Evolutionary conservation across 345 rosid genomes (phyloP).

Genomic region (Streptanthus diversifolius): DNA sequence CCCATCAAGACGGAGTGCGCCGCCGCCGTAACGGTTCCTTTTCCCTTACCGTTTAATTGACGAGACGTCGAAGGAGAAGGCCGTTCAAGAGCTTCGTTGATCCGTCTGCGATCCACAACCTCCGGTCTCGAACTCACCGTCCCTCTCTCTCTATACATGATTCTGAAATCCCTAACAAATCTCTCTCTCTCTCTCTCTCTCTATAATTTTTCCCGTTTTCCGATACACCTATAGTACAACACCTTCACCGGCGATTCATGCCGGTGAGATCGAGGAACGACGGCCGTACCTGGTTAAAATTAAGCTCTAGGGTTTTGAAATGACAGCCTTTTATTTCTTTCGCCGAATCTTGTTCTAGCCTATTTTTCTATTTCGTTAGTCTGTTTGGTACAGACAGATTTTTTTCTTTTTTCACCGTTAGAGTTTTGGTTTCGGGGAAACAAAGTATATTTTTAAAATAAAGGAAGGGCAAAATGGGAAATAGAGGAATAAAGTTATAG

Average conservation of each 20-base stretch:
- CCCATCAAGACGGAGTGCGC: conserved; percentile 39
- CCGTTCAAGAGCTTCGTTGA: conserved; percentile 70
- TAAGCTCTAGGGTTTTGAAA: conserved; percentile 33
- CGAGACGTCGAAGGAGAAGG: conserved; percentile 79
- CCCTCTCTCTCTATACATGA: conserved; percentile 44
- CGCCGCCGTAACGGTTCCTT: conserved; percentile 27
- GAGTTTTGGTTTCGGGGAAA: too few species aligned
- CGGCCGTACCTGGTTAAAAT: neutral
- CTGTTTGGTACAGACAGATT: neutral
- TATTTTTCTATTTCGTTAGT: conserved; percentile 1
- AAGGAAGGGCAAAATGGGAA: conserved; percentile 30
- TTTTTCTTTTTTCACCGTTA: conserved; percentile 10
- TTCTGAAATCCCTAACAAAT: neutral
- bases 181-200: neutral
- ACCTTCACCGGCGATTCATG: conserved; percentile 17
- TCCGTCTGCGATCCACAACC: conserved; percentile 73
- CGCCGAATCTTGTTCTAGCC: conserved; percentile 19
- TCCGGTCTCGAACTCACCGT: conserved; percentile 60
- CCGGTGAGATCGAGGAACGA: conserved; percentile 15
- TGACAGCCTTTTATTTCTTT: neutral
- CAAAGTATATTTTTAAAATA: too few species aligned
- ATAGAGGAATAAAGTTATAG: neutral
- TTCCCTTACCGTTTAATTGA: conserved; percentile 56
- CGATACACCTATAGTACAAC: neutral
- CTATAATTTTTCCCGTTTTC: neutral